phyloP scores from a whole-genome alignment of 169 alveolate genomes.

The Eimeria maxima region DNA sequence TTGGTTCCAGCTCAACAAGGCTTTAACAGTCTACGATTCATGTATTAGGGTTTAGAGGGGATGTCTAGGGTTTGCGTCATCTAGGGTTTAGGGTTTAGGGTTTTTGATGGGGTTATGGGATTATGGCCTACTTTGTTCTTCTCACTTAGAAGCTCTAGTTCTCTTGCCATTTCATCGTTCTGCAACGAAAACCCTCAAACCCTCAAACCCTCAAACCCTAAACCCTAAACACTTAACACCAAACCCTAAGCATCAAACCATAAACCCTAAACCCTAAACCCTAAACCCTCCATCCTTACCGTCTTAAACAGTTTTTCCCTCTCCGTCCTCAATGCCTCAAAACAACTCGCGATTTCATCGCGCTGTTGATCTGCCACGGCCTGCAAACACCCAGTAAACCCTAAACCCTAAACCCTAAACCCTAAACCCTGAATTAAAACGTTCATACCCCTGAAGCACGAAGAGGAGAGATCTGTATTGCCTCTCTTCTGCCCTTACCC shows the following conservation, averaged over 20 bases:
- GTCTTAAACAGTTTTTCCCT: neutral
- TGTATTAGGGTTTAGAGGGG: conserved; percentile 5
- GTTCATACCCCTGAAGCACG: neutral
- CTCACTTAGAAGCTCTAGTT: neutral
- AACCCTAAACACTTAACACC: neutral
- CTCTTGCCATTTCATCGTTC: neutral
- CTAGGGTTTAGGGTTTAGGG: too few species aligned
- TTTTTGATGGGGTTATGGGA: too few species aligned
- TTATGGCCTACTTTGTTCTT: neutral
- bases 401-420: conserved; percentile 17
- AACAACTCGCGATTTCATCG: neutral
- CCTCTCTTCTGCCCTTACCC: neutral
- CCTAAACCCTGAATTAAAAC: neutral
- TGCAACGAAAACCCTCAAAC: neutral
- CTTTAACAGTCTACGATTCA: neutral
- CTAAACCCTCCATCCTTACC: neutral
- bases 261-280: conserved; percentile 36
- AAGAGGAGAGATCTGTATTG: neutral
- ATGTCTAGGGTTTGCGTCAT: too few species aligned
- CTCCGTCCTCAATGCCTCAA: neutral
- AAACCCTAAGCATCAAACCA: neutral
- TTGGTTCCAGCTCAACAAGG: too few species aligned
- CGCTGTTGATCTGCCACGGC: conserved; percentile 9
- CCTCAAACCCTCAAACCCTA: conserved; percentile 15
- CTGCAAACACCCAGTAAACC: neutral